Conservation (phyloP, 2,329 filamentous ascomycete species). For the Fragosphaeria purpurea region DNA sequence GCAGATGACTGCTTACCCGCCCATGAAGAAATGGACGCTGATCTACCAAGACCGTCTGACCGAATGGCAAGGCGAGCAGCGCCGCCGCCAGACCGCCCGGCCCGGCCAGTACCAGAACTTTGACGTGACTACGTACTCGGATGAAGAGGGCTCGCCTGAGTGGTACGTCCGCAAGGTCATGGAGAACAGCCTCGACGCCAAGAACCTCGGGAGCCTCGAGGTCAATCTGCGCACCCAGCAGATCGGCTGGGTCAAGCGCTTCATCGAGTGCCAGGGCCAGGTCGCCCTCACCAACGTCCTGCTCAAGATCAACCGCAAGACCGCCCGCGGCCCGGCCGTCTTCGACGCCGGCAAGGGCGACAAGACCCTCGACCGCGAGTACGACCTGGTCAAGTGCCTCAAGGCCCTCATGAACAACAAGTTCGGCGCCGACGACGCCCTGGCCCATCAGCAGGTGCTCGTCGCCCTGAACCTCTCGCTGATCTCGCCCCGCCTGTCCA, state of each 20-base stretch:
- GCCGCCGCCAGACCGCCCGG: constrained; percentile 65
- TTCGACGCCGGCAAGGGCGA: constrained; percentile 51
- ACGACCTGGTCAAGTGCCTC: constrained; percentile 94
- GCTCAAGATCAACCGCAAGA: constrained; percentile 84
- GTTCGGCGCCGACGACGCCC: constrained; percentile 91
- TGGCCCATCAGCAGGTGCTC: constrained; percentile 82
- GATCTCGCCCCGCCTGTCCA: constrained; percentile 80
- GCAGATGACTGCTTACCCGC: constrained; percentile 93
- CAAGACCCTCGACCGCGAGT: constrained; percentile 80
- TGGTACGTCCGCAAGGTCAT: constrained; percentile 97
- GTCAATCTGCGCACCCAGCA: constrained; percentile 94
- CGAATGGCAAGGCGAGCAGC: constrained; percentile 91
- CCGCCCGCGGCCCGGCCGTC: constrained; percentile 60
- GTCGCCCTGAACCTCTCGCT: constrained; percentile 79
- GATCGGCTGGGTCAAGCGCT: constrained; percentile 93
- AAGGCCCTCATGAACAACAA: constrained; percentile 99
- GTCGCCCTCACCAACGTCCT: constrained; percentile 91
- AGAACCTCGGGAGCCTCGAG: constrained; percentile 84
- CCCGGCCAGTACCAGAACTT: constrained; percentile 59
- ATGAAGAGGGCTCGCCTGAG: constrained; percentile 92
- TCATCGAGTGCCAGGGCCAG: constrained; percentile 95
- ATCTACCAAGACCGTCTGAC: constrained; percentile 91
- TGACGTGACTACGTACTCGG: constrained; percentile 66
- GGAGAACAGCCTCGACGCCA: constrained; percentile 87
- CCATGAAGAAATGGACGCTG: constrained; percentile 94